Conservation (phyloP, 2,329 filamentous ascomycete genomes). For the Zalaria obscura region DNA sequence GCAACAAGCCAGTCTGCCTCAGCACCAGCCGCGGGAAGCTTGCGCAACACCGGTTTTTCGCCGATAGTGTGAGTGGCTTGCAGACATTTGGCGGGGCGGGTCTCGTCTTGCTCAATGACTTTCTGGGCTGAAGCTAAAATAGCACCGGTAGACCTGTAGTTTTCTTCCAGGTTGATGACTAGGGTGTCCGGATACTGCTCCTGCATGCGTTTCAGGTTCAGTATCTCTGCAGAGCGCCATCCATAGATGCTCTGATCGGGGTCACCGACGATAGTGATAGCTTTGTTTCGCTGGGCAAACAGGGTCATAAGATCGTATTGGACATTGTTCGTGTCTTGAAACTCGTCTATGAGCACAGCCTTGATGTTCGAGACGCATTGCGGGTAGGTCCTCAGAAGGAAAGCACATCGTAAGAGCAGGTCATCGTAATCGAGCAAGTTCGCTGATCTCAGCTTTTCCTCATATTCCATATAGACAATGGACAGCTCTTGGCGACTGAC, state of each 20-base stretch:
- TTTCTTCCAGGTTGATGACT: constrained; percentile 78
- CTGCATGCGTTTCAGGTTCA: constrained; percentile 70
- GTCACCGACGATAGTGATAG: constrained; percentile 92
- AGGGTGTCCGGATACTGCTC: constrained; percentile 63
- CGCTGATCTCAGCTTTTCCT: constrained; percentile 56
- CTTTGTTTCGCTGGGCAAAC: constrained; percentile 55
- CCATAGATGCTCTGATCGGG: constrained; percentile 97
- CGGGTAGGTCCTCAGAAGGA: constrained; percentile 60
- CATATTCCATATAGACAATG: constrained; percentile 58
- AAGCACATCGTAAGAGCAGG: constrained; percentile 67
- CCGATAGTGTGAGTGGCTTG: constrained; percentile 69
- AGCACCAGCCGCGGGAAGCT: constrained; percentile 50
- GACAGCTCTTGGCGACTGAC: constrained; percentile 52
- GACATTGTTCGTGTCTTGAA: constrained; percentile 90
- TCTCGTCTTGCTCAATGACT: constrained; percentile 81
- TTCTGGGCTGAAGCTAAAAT: constrained; percentile 69
- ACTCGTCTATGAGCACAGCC: constrained; percentile 88
- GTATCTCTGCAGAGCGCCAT: constrained; percentile 84
- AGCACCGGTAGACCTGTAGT: constrained; percentile 79
- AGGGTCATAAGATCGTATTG: constrained; percentile 91
- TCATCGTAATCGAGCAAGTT: constrained; percentile 94
- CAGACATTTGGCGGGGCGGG: constrained; percentile 65
- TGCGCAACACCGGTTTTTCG: constrained; percentile 66
- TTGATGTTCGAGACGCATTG: constrained; percentile 80
- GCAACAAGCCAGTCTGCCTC: constrained; percentile 84